phyloP scores from a whole-genome alignment of 108 stramenopile species.

The Skeletonema menzelii region DNA sequence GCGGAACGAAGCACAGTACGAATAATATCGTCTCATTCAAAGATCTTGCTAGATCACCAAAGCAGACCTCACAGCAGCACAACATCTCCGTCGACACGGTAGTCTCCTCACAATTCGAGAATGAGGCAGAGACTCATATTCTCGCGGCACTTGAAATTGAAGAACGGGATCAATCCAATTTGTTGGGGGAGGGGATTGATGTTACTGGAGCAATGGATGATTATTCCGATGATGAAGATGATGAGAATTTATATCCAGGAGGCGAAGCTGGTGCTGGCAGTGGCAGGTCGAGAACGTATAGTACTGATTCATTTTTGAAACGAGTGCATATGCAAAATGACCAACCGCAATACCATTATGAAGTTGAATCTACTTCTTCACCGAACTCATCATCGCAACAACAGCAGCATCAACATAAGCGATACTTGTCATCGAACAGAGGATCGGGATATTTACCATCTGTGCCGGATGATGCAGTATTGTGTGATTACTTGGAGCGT shows the following conservation, averaged over 20 bases:
- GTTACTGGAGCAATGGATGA: slow-evolving; percentile 22
- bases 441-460: slow-evolving; percentile 5
- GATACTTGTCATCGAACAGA: background rate
- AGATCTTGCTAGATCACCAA: background rate
- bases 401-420: background rate
- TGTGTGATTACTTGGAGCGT: background rate
- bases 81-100: slow-evolving; percentile 20
- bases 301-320: slow-evolving; percentile 1
- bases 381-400: background rate
- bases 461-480: slow-evolving; percentile 4
- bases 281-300: background rate
- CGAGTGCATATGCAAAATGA: slow-evolving; percentile 8
- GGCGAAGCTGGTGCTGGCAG: background rate
- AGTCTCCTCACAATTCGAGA: slow-evolving; percentile 32
- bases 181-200: slow-evolving; percentile 16
- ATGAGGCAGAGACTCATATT: slow-evolving; percentile 41
- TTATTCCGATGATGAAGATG: slow-evolving; percentile 44
- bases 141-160: slow-evolving; percentile 35
- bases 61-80: background rate
- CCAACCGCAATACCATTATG: slow-evolving; percentile 7
- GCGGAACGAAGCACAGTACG: background rate
- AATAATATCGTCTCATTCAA: background rate
- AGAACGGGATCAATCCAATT: slow-evolving; percentile 11
- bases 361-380: background rate
- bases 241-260: background rate